These are phyloP conservation scores for Fusarium vanettenii DNA, from an alignment of 2,329 filamentous ascomycete genomes.

Conservation along the genomic window DNA sequence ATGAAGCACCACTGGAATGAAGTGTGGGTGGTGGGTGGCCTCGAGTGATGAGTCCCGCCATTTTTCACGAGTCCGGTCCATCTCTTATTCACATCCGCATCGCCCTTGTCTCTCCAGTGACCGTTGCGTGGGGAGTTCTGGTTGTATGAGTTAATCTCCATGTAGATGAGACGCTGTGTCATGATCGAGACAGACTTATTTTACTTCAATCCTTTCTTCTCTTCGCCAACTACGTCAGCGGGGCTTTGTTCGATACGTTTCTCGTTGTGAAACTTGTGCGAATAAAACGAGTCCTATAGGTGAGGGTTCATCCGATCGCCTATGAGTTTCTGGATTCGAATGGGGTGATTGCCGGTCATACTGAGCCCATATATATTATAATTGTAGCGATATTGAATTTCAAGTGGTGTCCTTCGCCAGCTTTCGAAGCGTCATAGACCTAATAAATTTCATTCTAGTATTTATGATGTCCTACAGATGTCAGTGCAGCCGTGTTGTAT, in stretches of 20 bases:
- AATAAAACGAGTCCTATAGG: background rate
- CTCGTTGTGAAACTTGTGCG: background rate
- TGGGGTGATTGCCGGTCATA: background rate
- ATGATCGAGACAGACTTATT: background rate
- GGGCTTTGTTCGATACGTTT: background rate
- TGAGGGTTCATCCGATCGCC: background rate
- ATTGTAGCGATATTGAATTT: background rate
- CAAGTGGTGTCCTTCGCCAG: background rate
- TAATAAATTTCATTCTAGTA: background rate
- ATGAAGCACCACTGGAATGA: slow-evolving; percentile 11
- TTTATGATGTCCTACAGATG: too few relatives aligned
- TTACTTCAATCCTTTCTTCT: background rate
- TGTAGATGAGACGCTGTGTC: background rate
- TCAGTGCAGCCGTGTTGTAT: too few relatives aligned
- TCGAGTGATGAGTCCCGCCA: background rate
- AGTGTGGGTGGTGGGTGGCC: background rate
- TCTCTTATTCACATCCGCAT: background rate
- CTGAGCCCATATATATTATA: background rate
- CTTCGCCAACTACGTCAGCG: background rate
- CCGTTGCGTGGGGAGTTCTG: background rate
- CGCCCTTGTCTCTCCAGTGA: background rate
- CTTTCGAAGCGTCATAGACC: background rate
- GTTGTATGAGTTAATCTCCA: background rate
- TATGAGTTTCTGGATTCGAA: background rate
- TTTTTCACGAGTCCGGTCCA: too few relatives aligned